phyloP scores from a whole-genome alignment of 495 filamentous ascomycete genomes.

The Glarea lozoyensis region DNA sequence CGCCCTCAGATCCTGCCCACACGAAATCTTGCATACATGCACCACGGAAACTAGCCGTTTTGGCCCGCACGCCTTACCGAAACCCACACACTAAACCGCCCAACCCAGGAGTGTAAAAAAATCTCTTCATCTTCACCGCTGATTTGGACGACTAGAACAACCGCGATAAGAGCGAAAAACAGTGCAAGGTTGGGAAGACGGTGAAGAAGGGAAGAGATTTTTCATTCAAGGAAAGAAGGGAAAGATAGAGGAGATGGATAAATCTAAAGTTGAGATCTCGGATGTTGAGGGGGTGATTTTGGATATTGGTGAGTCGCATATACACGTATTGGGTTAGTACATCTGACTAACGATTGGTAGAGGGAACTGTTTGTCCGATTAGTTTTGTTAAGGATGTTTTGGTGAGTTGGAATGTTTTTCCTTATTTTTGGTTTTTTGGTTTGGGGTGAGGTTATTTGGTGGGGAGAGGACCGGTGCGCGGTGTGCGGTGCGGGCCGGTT shows the following conservation, averaged over 20 bases:
- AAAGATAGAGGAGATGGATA: conserved; percentile 1
- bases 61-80: no score
- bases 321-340: background rate
- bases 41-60: no score
- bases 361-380: conserved; percentile 63
- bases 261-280: no score
- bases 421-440: background rate
- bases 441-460: no score
- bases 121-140: conserved; percentile 18
- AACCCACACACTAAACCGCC: no score
- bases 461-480: no score
- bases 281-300: conserved; percentile 23
- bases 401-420: conserved; percentile 35
- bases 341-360: conserved; percentile 26
- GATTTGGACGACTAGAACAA: conserved; percentile 10
- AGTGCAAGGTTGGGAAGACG: no score
- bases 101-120: background rate
- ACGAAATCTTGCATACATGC: no score
- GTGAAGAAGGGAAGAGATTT: no score
- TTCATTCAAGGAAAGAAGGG: no score
- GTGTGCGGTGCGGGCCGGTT: no score
- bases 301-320: conserved; percentile 32
- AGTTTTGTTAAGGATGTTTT: conserved; percentile 64
- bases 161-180: background rate
- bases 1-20: no score